phyloP scores from a whole-genome alignment of 2,329 filamentous ascomycete genomes.

The Aureobasidium melanogenum region DNA sequence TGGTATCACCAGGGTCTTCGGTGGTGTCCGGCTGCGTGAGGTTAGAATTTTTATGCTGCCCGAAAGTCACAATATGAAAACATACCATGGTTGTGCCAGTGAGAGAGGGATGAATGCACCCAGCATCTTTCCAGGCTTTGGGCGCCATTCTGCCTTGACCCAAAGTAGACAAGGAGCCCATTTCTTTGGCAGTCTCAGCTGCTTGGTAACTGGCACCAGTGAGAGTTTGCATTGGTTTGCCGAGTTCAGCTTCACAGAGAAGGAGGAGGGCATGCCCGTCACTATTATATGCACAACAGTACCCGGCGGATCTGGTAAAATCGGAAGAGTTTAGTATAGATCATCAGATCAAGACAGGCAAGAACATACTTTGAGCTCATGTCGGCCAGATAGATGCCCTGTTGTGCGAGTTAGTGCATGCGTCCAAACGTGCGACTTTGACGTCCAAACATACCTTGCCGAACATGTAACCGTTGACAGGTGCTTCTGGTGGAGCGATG shows the following conservation, averaged over 20 bases:
- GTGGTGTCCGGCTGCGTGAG: slow-evolving; percentile 19
- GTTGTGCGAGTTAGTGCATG: neutral
- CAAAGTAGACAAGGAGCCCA: slow-evolving; percentile 58
- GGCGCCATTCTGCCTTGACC: slow-evolving; percentile 61
- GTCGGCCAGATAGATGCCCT: slow-evolving; percentile 71
- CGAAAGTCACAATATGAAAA: neutral
- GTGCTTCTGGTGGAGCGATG: slow-evolving; percentile 81
- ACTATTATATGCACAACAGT: slow-evolving; percentile 52
- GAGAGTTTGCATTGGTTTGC: slow-evolving; percentile 62
- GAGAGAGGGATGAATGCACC: slow-evolving; percentile 53
- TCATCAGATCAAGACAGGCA: no score
- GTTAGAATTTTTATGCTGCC: neutral
- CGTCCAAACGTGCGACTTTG: no score
- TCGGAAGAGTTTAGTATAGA: no score
- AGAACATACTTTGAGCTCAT: slow-evolving; percentile 44
- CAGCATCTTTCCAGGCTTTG: slow-evolving; percentile 65
- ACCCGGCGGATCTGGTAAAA: slow-evolving; percentile 73
- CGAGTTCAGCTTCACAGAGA: slow-evolving; percentile 77
- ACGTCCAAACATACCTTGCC: slow-evolving; percentile 47
- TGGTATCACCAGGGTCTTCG: slow-evolving; percentile 13
- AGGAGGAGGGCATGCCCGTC: slow-evolving; percentile 64
- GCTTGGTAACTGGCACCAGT: slow-evolving; percentile 51
- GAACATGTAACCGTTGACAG: slow-evolving; percentile 58
- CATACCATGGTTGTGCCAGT: slow-evolving; percentile 60
- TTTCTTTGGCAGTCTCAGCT: slow-evolving; percentile 50